Percentiles rank a stretch among this genome's conserved stretches.
Conservation (phyloP, 306 rosid genomes). For the Vigna radiata region DNA sequence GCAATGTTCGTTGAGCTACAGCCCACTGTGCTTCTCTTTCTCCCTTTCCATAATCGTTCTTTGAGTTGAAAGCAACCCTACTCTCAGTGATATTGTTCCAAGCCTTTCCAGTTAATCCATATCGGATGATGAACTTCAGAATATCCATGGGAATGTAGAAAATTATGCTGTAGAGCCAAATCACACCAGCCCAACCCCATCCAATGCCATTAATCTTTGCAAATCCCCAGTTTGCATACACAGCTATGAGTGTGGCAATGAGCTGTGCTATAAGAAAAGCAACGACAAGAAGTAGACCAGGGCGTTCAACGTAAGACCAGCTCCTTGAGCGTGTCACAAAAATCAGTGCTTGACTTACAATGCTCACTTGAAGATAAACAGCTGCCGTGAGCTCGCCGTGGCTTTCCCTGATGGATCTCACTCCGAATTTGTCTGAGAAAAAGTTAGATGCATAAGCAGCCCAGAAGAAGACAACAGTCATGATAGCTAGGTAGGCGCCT, state of each 20-base stretch:
- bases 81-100: constrained; percentile 74
- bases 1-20: constrained; percentile 81
- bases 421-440: constrained; percentile 76
- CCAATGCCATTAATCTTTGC: constrained; percentile 76
- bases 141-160: constrained; percentile 77
- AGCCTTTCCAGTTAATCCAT: constrained; percentile 82
- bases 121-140: constrained; percentile 71
- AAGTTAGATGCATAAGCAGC: constrained; percentile 63
- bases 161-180: constrained; percentile 80
- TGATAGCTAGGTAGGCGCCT: constrained; percentile 83
- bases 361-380: constrained; percentile 90
- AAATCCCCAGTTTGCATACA: constrained; percentile 79
- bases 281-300: constrained; percentile 63
- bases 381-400: constrained; percentile 75
- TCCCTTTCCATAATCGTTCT: constrained; percentile 84
- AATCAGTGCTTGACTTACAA: constrained; percentile 87
- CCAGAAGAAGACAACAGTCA: constrained; percentile 95
- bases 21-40: constrained; percentile 97
- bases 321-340: constrained; percentile 88
- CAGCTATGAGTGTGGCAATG: constrained; percentile 83
- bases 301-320: constrained; percentile 89
- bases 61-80: constrained; percentile 84
- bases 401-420: constrained; percentile 57
- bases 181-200: constrained; percentile 95
- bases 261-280: constrained; percentile 80